A percentile compares a stretch with the other conserved stretches of the same genome.
Conservation (phyloP, 495 filamentous ascomycete genomes). For the Wilcoxina mikolae region DNA sequence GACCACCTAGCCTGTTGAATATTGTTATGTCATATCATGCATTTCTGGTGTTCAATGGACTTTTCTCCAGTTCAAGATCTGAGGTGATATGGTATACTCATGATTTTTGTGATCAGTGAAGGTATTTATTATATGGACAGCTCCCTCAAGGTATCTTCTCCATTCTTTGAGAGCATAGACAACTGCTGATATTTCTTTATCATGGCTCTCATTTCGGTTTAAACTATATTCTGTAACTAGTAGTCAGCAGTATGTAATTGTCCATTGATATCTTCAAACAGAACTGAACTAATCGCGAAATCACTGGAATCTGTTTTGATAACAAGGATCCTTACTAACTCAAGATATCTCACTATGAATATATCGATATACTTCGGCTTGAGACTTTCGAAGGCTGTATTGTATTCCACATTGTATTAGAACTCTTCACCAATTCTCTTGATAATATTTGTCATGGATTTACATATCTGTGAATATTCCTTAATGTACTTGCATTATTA, state of each 20-base stretch:
- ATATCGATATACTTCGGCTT: background rate
- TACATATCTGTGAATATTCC: background rate
- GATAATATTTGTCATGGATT: background rate
- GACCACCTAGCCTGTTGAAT: slow-evolving; percentile 7
- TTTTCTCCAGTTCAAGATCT: slow-evolving; percentile 6
- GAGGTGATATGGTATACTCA: slow-evolving; percentile 21
- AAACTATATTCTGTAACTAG: slow-evolving; percentile 4
- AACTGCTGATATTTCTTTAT: slow-evolving; percentile 9
- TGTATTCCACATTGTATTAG: background rate
- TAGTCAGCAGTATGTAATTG: slow-evolving; percentile 9
- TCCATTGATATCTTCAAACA: background rate
- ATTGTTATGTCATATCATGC: slow-evolving; percentile 9
- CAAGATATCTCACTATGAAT: background rate
- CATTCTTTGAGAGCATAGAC: slow-evolving; percentile 24
- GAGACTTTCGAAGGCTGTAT: background rate
- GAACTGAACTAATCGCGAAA: slow-evolving; percentile 1
- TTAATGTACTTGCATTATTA: slow-evolving; percentile 11
- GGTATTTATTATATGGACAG: slow-evolving; percentile 7
- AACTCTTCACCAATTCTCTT: background rate
- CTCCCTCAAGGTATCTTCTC: slow-evolving; percentile 21
- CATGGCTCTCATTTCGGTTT: slow-evolving; percentile 12
- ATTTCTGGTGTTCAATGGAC: slow-evolving; percentile 4
- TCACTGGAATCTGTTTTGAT: slow-evolving; percentile 8
- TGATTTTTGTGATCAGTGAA: slow-evolving; percentile 23
- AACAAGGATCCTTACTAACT: background rate